Evolutionary conservation across 306 rosid genomes (phyloP).

Genomic region (Rosa lucieae): DNA sequence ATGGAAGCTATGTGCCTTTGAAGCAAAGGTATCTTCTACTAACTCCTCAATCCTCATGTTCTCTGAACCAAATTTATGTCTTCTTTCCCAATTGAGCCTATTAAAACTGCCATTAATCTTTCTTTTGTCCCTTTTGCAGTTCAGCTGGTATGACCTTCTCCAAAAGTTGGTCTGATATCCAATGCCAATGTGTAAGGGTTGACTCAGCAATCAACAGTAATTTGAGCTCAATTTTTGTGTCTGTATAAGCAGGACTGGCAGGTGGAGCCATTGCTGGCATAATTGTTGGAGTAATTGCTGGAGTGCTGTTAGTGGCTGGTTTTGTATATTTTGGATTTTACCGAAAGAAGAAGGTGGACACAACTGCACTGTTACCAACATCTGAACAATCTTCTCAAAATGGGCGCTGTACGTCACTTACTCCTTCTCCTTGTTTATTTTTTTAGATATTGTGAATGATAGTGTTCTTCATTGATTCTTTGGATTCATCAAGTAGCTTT

Average conservation of each 20-base stretch:
- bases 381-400: constrained; percentile 47
- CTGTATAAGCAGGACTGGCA: constrained; percentile 60
- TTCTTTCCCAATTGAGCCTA: constrained; percentile 15
- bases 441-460: constrained; percentile 14
- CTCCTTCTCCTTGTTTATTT: not conserved
- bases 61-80: constrained; percentile 14
- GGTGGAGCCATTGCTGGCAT: constrained; percentile 72
- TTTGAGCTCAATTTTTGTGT: constrained; percentile 40
- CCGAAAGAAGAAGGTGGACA: constrained; percentile 48
- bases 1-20: constrained; percentile 46
- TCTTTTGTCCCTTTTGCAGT: constrained; percentile 54
- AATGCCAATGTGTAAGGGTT: constrained; percentile 23
- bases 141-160: constrained; percentile 57
- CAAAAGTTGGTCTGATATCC: constrained; percentile 31
- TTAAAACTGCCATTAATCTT: constrained; percentile 1
- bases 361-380: constrained; percentile 24
- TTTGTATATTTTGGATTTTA: constrained; percentile 44
- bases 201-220: constrained; percentile 22
- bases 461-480: not conserved
- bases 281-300: constrained; percentile 56
- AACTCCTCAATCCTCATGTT: constrained; percentile 13
- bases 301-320: constrained; percentile 52
- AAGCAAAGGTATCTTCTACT: constrained; percentile 48
- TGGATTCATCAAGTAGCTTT: not conserved
- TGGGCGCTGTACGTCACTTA: constrained; percentile 43